Conservation (phyloP, 1,284 basidiomycete genomes). For the Ceratobasidium sp. region DNA sequence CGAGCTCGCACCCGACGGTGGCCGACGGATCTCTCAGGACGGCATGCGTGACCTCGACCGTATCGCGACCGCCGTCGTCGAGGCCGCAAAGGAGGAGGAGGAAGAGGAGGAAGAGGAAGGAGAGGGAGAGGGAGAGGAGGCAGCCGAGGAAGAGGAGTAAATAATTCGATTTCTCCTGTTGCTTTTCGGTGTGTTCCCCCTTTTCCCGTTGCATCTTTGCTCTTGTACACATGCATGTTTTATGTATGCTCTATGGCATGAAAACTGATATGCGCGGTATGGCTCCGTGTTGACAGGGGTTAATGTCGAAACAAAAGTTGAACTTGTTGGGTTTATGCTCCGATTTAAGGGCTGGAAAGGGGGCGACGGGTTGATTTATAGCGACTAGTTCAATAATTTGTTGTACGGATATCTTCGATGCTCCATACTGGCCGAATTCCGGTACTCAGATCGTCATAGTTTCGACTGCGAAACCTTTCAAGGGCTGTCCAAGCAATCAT, state of each 20-base stretch:
- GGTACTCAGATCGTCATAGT: constrained; percentile 70
- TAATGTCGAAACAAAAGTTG: neutral
- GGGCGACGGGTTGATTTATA: neutral
- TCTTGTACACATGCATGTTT: constrained; percentile 40
- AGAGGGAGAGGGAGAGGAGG: constrained; percentile 35
- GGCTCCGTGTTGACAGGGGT: constrained; percentile 4
- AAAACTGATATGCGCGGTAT: constrained; percentile 33
- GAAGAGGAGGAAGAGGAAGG: constrained; percentile 44
- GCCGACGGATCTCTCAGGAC: constrained; percentile 96
- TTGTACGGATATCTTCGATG: constrained; percentile 66
- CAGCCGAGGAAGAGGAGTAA: constrained; percentile 35
- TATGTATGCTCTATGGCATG: constrained; percentile 39
- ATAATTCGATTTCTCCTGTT: constrained; percentile 1
- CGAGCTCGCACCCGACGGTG: constrained; percentile 94
- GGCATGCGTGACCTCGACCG: constrained; percentile 98
- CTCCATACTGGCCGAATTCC: constrained; percentile 75
- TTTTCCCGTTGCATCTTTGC: constrained; percentile 37
- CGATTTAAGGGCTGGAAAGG: neutral
- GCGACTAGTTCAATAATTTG: neutral
- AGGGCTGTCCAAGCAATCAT: constrained; percentile 96
- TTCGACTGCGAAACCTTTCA: constrained; percentile 76
- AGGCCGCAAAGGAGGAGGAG: constrained; percentile 60
- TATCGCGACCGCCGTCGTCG: constrained; percentile 96
- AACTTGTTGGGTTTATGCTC: neutral
- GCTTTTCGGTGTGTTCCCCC: constrained; percentile 29